Conservation (phyloP, 768 basidiomycete species). For the Tremella fuciformis region DNA sequence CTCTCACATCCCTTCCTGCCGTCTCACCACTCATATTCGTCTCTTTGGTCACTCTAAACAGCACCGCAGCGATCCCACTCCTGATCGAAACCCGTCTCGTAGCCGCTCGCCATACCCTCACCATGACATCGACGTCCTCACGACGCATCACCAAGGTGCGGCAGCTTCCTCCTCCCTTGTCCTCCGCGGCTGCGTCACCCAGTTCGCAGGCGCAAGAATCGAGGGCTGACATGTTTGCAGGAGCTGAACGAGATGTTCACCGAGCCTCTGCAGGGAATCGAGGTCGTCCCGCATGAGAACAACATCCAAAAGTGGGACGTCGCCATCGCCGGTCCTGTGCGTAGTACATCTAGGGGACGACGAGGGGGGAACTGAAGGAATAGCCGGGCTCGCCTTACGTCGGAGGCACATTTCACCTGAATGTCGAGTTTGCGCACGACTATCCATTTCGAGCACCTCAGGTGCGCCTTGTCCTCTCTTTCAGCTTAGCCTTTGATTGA, state of each 20-base stretch:
- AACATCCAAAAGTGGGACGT: conserved; percentile 48
- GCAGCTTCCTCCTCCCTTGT: not conserved
- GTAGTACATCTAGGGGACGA: conserved; percentile 8
- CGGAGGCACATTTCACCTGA: conserved; percentile 48
- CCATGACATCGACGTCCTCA: conserved; percentile 12
- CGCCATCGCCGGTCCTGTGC: conserved; percentile 48
- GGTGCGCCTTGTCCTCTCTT: conserved; percentile 21
- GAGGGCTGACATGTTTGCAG: conserved; percentile 14
- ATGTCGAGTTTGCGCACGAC: conserved; percentile 46
- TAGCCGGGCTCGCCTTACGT: conserved; percentile 45
- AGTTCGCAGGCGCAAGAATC: not conserved
- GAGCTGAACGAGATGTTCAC: conserved; percentile 42
- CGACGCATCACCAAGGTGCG: conserved; percentile 41
- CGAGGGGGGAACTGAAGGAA: conserved; percentile 4
- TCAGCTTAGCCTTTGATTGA: not conserved
- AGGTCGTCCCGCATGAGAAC: conserved; percentile 45
- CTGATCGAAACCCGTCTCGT: not conserved
- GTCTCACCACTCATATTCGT: too few species aligned
- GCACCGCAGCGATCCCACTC: too few species aligned
- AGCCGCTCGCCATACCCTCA: not conserved
- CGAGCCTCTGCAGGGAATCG: conserved; percentile 36
- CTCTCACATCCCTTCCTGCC: not conserved
- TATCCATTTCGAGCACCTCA: conserved; percentile 51
- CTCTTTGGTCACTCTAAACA: not conserved
- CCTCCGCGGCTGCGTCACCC: not conserved